Base-by-base conservation (phyloP, 371 early-diverging fungal genomes). In the Rhizopus microsporus region DNA sequence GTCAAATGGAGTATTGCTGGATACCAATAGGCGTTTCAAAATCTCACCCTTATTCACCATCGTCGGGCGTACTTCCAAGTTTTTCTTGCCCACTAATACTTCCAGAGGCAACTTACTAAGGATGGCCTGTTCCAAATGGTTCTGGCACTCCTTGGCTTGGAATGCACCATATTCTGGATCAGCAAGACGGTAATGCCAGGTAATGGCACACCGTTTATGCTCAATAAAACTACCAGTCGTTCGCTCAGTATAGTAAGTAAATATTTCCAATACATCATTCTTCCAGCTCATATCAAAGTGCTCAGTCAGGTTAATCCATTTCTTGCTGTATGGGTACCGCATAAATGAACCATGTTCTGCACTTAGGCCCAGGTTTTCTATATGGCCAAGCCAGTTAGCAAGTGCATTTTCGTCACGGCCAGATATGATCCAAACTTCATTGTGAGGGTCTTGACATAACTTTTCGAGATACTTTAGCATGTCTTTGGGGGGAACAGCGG, bases 71-170 rank as follows among this genome's bases (percentile, higher is more conserved):
- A 96, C 96, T 70, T 98, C 97, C 2, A 98, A 78, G 52, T 94
- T 95, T 81, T 97, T 98, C 69, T 97, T 96, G 45, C 99, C 98
- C 1, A 95, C 85, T 53, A 98, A 61, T 23, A 97, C 89, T 71
- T 97, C 98, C 4, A 98, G 89, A 0, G 96, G 96, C 10, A 93
- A 76, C 70, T 94, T 95, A 32, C 93, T 91, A 29, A 93, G 73
- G 10, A 95, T 83, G 7, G 93, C 88, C 57, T 90, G 82, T 69
- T 94, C 92, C 32, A 96, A 68, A 73, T 94, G 94, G 64, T 91
- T 93, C 64, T 93, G 92, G 58, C 93, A 94, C 68, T 96, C 95
- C 59, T 93, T 92, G 4, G 94, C 92, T 67, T 95, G 95, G 71
- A 86, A 86, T 0, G 77, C 82, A 29, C 92, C 93, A 65, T 84